Conservation (phyloP, 2,329 filamentous ascomycete genomes). For the Penicillium sp. region DNA sequence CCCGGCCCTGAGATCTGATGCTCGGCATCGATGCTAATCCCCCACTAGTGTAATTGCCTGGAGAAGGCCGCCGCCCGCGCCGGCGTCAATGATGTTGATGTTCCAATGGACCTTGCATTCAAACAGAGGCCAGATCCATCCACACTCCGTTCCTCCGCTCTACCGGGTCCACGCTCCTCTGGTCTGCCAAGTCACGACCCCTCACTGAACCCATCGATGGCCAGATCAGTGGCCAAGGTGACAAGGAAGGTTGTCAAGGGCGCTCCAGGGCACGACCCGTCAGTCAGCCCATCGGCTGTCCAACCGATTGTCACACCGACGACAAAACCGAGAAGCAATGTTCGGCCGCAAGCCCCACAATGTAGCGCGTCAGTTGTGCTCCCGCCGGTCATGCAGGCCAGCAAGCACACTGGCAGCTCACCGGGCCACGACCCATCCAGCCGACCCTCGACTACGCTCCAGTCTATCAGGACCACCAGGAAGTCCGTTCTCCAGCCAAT, state of each 20-base stretch:
- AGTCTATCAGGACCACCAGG: background rate
- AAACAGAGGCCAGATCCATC: slow-evolving; percentile 9
- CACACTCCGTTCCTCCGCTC: slow-evolving; percentile 3
- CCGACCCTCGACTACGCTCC: background rate
- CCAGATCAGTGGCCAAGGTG: slow-evolving; percentile 6
- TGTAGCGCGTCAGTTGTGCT: background rate
- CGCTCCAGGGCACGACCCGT: slow-evolving; percentile 10
- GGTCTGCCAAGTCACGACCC: slow-evolving; percentile 14
- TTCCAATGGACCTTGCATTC: slow-evolving; percentile 14
- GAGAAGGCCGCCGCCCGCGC: slow-evolving; percentile 32
- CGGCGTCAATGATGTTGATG: slow-evolving; percentile 15
- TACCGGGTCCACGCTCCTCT: slow-evolving; percentile 9
- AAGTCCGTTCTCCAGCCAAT: slow-evolving; percentile 3
- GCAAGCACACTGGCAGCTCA: slow-evolving; percentile 1
- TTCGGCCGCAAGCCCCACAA: slow-evolving; percentile 3
- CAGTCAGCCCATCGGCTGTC: background rate
- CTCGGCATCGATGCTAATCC: slow-evolving; percentile 13
- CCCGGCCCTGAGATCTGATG: background rate
- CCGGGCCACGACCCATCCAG: slow-evolving; percentile 1
- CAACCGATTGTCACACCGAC: slow-evolving; percentile 1
- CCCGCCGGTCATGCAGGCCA: background rate
- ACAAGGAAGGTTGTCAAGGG: slow-evolving; percentile 5
- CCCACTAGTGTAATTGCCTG: slow-evolving; percentile 40
- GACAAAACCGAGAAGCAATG: background rate
- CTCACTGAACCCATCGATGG: slow-evolving; percentile 3